Conservation (phyloP, 306 rosid species). For the Ceratonia siliqua region DNA sequence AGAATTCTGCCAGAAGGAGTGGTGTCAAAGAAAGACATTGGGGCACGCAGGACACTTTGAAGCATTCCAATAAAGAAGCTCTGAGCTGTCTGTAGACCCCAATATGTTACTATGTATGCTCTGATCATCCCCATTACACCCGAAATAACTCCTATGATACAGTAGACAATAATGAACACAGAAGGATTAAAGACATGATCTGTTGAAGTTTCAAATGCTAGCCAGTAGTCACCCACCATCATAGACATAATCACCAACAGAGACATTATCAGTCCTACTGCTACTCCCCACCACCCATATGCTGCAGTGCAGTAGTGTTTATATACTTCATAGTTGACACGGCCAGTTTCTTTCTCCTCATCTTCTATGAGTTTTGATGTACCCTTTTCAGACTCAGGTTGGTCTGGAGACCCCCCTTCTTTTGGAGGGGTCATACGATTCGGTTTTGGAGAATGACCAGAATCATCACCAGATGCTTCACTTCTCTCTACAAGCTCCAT, state of each 20-base stretch:
- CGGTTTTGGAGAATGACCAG: conserved; percentile 39
- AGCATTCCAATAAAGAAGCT: conserved; percentile 66
- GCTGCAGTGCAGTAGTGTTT: conserved; percentile 80
- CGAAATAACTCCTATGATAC: conserved; percentile 46
- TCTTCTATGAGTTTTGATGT: conserved; percentile 78
- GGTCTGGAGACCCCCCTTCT: conserved; percentile 48
- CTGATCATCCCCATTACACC: conserved; percentile 42
- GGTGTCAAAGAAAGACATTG: conserved; percentile 92
- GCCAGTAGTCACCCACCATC: conserved; percentile 82
- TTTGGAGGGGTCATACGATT: conserved; percentile 43
- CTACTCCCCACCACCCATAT: conserved; percentile 83
- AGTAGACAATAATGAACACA: conserved; percentile 62
- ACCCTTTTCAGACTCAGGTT: conserved; percentile 46
- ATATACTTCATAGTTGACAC: conserved; percentile 57
- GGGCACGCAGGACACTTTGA: conserved; percentile 73
- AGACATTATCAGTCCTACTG: conserved; percentile 48
- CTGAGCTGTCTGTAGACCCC: conserved; percentile 78
- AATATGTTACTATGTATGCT: conserved; percentile 42
- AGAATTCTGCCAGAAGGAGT: conserved; percentile 91
- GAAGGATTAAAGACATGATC: conserved; percentile 44
- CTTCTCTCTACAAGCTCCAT: conserved; percentile 71
- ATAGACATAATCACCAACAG: conserved; percentile 49
- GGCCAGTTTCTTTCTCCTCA: conserved; percentile 81
- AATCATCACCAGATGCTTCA: conserved; percentile 28
- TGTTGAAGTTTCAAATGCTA: conserved; percentile 67